Conservation (phyloP, 306 rosid genomes). For the Canavalia gladiata region DNA sequence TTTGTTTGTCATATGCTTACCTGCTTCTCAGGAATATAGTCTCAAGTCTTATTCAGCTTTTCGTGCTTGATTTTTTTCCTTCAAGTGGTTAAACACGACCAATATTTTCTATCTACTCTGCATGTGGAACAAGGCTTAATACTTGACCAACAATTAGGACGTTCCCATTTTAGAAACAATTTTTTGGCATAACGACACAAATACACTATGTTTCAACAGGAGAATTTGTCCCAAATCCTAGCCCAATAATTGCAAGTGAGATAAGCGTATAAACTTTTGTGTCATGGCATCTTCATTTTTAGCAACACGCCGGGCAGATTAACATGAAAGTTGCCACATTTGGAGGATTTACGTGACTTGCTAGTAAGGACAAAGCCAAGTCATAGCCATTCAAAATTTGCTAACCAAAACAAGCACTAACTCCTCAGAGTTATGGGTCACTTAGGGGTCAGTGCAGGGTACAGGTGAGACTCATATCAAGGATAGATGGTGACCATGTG, state of each 20-base stretch:
- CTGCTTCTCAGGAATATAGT: slow-evolving; percentile 30
- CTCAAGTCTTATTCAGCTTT: slow-evolving; percentile 18
- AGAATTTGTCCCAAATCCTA: slow-evolving; percentile 36
- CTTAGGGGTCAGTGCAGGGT: slow-evolving; percentile 36
- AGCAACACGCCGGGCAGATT: slow-evolving; percentile 63
- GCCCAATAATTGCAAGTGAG: slow-evolving; percentile 54
- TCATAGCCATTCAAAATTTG: slow-evolving; percentile 36
- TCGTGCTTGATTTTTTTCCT: slow-evolving; percentile 33
- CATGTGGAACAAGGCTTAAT: slow-evolving; percentile 17
- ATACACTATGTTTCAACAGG: slow-evolving; percentile 37
- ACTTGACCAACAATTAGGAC: neutral
- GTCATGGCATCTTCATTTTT: slow-evolving; percentile 65
- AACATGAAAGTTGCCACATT: slow-evolving; percentile 53
- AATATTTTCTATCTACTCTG: neutral
- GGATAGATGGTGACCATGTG: slow-evolving; percentile 59
- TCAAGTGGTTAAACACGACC: slow-evolving; percentile 31
- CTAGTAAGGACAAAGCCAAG: slow-evolving; percentile 42
- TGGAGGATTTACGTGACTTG: slow-evolving; percentile 34
- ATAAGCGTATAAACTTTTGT: slow-evolving; percentile 41
- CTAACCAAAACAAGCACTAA: slow-evolving; percentile 59
- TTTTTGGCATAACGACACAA: slow-evolving; percentile 13
- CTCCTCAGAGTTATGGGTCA: slow-evolving; percentile 48
- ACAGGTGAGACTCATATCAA: slow-evolving; percentile 50
- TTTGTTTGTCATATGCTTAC: slow-evolving; percentile 48
- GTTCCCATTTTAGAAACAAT: slow-evolving; percentile 37